Evolutionary conservation across 352 stramenopile species (phyloP).

Genomic region (Peronospora destructor): DNA sequence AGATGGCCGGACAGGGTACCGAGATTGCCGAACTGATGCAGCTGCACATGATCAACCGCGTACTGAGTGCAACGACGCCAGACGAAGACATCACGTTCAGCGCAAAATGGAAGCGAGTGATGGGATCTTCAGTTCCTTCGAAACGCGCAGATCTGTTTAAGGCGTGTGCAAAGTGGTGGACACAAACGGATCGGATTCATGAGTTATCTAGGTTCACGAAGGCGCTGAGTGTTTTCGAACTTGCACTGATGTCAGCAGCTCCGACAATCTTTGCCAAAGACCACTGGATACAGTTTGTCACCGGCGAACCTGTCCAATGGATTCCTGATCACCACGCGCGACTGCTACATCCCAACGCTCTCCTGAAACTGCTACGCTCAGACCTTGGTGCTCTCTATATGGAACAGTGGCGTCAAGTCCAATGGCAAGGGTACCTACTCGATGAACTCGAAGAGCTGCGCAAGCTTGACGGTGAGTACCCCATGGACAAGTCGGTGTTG

Average conservation of each 20-base stretch:
- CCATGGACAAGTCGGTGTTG: neutral
- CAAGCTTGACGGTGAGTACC: neutral
- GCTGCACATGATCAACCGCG: neutral
- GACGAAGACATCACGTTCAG: neutral
- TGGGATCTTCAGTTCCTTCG: neutral
- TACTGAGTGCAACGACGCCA: neutral
- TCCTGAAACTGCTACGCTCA: neutral
- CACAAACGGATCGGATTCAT: neutral
- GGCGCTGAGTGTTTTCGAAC: neutral
- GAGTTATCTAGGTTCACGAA: neutral
- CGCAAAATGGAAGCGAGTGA: neutral
- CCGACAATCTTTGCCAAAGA: neutral
- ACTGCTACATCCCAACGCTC: neutral
- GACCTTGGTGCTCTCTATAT: neutral
- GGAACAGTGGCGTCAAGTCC: neutral
- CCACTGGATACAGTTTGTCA: neutral
- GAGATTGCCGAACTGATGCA: neutral
- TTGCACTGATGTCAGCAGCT: neutral
- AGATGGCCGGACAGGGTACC: too few species aligned
- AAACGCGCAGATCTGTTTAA: neutral
- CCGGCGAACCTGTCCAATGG: neutral
- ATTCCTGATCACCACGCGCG: neutral
- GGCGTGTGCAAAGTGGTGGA: neutral
- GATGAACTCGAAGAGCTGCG: neutral
- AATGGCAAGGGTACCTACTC: too few species aligned